phyloP scores from a whole-genome alignment of 2,329 filamentous ascomycete species.

The Xylogone sp. region DNA sequence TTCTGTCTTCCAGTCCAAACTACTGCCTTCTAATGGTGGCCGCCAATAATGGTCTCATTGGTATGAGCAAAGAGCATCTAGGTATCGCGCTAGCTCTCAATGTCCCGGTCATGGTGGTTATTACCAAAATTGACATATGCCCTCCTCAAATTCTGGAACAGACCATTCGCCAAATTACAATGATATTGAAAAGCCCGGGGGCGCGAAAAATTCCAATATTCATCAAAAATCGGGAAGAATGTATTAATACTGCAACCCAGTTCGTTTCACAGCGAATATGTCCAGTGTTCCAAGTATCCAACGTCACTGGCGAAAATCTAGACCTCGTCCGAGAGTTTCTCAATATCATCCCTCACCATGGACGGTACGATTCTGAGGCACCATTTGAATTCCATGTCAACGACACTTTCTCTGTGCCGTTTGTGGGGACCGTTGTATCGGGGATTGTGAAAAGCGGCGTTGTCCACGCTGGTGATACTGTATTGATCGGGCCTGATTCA shows the following conservation, averaged over 20 bases:
- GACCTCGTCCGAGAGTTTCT: slow-evolving; percentile 89
- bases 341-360: slow-evolving; percentile 92
- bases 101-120: slow-evolving; percentile 94
- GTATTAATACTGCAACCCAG: slow-evolving; percentile 91
- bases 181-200: slow-evolving; percentile 90
- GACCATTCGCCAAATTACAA: slow-evolving; percentile 85
- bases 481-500: slow-evolving; percentile 86
- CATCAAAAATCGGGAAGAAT: slow-evolving; percentile 86
- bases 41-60: slow-evolving; percentile 93
- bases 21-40: slow-evolving; percentile 98
- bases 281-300: slow-evolving; percentile 96
- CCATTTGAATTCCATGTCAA: slow-evolving; percentile 95
- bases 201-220: slow-evolving; percentile 95
- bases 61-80: slow-evolving; percentile 97
- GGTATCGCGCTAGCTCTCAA: slow-evolving; percentile 93
- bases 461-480: slow-evolving; percentile 83
- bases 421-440: slow-evolving; percentile 92
- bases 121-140: slow-evolving; percentile 98
- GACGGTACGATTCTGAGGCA: slow-evolving; percentile 82
- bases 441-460: slow-evolving; percentile 88
- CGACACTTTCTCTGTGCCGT: slow-evolving; percentile 96
- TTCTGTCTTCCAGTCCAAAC: slow-evolving; percentile 91
- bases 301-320: slow-evolving; percentile 89
- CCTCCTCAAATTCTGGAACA: slow-evolving; percentile 92
- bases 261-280: slow-evolving; percentile 95